Percentiles rank a stretch among this genome's conserved stretches.
Conservation (phyloP, 2,329 filamentous ascomycete genomes). For the Trichoderma semiorbis region DNA sequence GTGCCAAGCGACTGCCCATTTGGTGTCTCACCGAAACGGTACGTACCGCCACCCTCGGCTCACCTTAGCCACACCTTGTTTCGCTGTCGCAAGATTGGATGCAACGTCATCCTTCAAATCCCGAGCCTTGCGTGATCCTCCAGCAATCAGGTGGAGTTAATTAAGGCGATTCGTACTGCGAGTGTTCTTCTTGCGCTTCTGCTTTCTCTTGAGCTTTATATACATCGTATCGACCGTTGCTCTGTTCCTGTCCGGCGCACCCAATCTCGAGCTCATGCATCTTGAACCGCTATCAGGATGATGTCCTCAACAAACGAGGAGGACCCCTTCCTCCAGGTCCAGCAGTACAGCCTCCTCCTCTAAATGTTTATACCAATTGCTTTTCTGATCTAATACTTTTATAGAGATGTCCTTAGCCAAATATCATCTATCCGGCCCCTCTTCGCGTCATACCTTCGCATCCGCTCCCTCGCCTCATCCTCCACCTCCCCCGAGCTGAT, state of each 20-base stretch:
- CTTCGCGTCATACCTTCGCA: conserved; percentile 92
- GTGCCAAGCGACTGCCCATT: neutral
- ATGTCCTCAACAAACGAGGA: conserved; percentile 66
- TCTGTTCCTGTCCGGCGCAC: neutral
- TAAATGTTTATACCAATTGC: neutral
- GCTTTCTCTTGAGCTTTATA: neutral
- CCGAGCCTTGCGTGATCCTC: neutral
- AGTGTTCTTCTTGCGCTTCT: neutral
- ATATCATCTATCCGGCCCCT: conserved; percentile 78
- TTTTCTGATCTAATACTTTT: conserved; percentile 14
- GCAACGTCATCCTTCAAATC: conserved; percentile 19
- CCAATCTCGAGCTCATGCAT: conserved; percentile 23
- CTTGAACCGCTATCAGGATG: conserved; percentile 41
- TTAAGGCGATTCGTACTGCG: neutral
- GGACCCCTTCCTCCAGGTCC: conserved; percentile 70
- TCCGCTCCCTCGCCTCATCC: conserved; percentile 76
- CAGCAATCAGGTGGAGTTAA: neutral
- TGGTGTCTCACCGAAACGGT: conserved; percentile 10
- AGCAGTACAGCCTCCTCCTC: conserved; percentile 50
- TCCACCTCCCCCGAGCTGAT: conserved; percentile 79
- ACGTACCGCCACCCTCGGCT: conserved; percentile 9
- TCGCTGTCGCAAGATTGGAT: conserved; percentile 9
- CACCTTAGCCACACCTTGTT: conserved; percentile 15
- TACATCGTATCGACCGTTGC: neutral
- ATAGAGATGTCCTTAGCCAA: conserved; percentile 82